Evolutionary conservation across 257 asterid genomes (phyloP).

Genomic region (Solanum tarapatanum): DNA sequence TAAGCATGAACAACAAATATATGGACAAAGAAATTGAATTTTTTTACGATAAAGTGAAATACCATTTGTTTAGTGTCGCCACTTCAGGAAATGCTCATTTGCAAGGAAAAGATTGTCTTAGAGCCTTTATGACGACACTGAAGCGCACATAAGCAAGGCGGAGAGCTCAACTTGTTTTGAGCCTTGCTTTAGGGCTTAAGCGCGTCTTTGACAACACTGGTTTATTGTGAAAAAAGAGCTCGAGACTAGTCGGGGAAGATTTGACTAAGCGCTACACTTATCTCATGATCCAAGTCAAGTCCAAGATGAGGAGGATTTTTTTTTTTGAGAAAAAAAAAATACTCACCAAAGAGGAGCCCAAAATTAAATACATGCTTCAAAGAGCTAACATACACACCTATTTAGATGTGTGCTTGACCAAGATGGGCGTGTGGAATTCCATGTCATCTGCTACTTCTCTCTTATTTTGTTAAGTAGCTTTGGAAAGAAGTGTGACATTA

Average conservation of each 20-base stretch:
- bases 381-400: not conserved
- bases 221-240: not conserved
- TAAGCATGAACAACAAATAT: not conserved
- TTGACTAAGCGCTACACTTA: not conserved
- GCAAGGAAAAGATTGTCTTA: not conserved
- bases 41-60: not conserved
- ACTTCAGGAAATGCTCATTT: not conserved
- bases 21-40: not conserved
- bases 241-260: not conserved
- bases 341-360: not conserved
- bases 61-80: not conserved
- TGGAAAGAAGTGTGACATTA: not conserved
- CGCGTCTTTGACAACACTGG: not conserved
- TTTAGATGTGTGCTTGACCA: not conserved
- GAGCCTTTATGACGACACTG: not conserved
- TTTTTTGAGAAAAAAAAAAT: not conserved
- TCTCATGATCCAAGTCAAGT: not conserved
- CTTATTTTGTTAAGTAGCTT: not conserved
- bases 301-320: not conserved
- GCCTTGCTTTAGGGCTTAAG: not conserved
- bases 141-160: not conserved
- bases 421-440: not conserved
- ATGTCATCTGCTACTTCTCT: not conserved
- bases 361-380: not conserved
- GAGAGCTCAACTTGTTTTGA: not conserved